Conservation (phyloP, 75 land plant genomes). For the Ceratopteris richardii region DNA sequence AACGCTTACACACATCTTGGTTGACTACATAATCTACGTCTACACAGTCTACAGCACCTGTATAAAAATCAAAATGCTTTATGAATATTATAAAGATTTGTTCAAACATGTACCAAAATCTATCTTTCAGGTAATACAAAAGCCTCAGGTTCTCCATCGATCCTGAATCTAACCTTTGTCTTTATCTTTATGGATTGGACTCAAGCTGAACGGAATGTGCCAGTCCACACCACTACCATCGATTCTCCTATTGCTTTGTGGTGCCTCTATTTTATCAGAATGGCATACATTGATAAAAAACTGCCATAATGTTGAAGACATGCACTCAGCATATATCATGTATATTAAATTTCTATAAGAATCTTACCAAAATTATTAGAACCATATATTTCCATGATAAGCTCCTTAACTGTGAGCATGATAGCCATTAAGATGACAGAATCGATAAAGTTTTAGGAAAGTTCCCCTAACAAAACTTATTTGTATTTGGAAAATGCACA, state of each 20-base stretch:
- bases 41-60: not conserved
- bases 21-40: constrained; percentile 1
- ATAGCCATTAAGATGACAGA: no score
- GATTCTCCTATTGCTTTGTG: not conserved
- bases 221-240: constrained; percentile 2
- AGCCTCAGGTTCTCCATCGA: no score
- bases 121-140: no score
- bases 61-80: not conserved
- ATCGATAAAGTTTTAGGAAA: no score
- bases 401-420: no score
- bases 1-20: not conserved
- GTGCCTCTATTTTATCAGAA: not conserved
- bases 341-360: not conserved
- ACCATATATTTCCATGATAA: no score
- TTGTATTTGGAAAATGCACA: no score
- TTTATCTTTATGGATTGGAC: constrained; percentile 2
- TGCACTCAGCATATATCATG: not conserved
- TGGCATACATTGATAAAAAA: constrained; percentile 1
- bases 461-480: no score
- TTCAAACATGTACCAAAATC: no score
- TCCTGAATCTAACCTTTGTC: not conserved
- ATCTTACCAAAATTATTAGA: no score
- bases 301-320: not conserved
- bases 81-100: no score
- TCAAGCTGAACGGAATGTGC: constrained; percentile 5